A percentile compares a stretch with the other conserved stretches of the same genome.
Conservation (phyloP, 202 grass and related monocot species). For the Panicum virgatum region DNA sequence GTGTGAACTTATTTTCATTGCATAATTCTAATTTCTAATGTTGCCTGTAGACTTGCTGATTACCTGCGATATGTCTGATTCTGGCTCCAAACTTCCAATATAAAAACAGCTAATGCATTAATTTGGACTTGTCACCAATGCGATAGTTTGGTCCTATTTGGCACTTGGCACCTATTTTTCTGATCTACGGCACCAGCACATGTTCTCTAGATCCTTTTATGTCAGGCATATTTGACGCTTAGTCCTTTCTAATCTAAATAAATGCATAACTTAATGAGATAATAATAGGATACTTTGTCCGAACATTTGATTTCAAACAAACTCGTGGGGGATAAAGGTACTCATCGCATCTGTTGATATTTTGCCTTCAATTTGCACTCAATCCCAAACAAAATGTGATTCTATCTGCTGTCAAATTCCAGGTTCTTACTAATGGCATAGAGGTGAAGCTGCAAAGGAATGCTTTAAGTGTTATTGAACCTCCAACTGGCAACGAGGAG, state of each 20-base stretch:
- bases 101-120: background rate
- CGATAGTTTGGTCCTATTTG: constrained; percentile 11
- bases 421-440: constrained; percentile 78
- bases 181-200: background rate
- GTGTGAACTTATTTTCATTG: background rate
- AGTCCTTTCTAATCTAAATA: background rate
- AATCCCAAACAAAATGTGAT: background rate
- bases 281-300: background rate
- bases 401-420: constrained; percentile 16
- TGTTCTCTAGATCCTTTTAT: background rate
- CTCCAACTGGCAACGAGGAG: constrained; percentile 65
- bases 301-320: background rate
- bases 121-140: constrained; percentile 28
- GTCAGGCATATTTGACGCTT: background rate
- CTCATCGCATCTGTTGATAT: background rate
- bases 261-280: background rate
- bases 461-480: constrained; percentile 75
- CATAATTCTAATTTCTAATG: constrained; percentile 12
- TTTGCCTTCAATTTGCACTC: background rate
- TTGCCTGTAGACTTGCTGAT: background rate
- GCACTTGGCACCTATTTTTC: background rate
- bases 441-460: constrained; percentile 83
- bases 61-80: constrained; percentile 15
- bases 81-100: background rate
- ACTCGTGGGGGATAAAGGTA: background rate